Conservation (phyloP, 495 filamentous ascomycete species). For the Podospora anserina region DNA sequence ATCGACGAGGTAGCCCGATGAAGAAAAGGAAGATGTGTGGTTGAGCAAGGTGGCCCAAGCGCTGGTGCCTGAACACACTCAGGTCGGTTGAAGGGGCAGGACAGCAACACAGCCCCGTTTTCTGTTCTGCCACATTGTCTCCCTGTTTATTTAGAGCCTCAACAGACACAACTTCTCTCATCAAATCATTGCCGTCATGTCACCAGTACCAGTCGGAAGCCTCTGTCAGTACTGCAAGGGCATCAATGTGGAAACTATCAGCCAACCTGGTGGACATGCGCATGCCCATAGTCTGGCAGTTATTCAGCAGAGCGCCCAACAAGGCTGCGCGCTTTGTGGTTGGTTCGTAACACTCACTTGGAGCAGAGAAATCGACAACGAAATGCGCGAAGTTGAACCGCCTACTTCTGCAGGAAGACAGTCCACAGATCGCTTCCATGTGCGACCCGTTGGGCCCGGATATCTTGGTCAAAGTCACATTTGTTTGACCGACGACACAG, state of each 20-base stretch:
- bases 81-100: not conserved
- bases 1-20: too few species aligned
- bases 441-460: not conserved
- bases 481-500: too few species aligned
- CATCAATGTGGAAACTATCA: constrained; percentile 2
- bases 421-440: not conserved
- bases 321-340: not conserved
- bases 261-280: not conserved
- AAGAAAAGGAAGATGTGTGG: too few species aligned
- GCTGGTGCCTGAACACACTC: too few species aligned
- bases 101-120: not conserved
- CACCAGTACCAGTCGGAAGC: not conserved
- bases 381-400: not conserved
- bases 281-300: not conserved
- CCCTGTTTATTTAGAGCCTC: not conserved
- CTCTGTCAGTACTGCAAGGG: constrained; percentile 4
- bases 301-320: not conserved
- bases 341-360: not conserved
- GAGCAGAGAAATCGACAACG: not conserved
- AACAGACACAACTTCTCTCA: not conserved
- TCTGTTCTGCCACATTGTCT: not conserved
- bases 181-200: not conserved
- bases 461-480: too few species aligned
- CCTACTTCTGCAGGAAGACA: not conserved
- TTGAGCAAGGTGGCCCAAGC: too few species aligned